A percentile compares a stretch with the other conserved stretches of the same genome.
phyloP scores from a whole-genome alignment of 2,329 filamentous ascomycete species.

The Pseudophaeomoniella oleicola region DNA sequence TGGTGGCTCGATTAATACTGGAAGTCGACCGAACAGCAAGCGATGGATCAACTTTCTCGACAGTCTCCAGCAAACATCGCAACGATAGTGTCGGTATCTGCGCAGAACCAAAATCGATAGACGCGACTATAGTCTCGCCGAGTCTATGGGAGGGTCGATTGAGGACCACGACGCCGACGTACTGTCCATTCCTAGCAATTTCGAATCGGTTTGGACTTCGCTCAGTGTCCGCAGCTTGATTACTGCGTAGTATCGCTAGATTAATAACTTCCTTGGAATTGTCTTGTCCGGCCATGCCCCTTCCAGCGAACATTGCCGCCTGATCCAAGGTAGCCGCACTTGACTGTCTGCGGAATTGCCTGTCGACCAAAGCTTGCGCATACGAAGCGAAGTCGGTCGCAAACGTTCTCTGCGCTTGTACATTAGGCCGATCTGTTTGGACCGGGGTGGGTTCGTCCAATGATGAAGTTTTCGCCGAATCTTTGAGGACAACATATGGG shows the following conservation, averaged over 20 bases:
- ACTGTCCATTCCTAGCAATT: slow-evolving; percentile 79
- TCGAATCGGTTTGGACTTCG: slow-evolving; percentile 88
- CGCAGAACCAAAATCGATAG: slow-evolving; percentile 66
- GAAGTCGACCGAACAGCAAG: slow-evolving; percentile 74
- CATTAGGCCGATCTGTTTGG: slow-evolving; percentile 40
- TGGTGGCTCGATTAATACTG: slow-evolving; percentile 74
- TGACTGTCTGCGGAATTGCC: slow-evolving; percentile 10
- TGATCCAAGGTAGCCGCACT: slow-evolving; percentile 10
- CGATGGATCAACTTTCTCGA: slow-evolving; percentile 65
- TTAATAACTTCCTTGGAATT: slow-evolving; percentile 78
- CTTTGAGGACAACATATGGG: slow-evolving; percentile 77
- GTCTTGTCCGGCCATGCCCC: slow-evolving; percentile 15
- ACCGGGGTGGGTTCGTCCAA: slow-evolving; percentile 59
- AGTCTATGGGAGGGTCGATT: slow-evolving; percentile 78
- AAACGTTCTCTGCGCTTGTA: slow-evolving; percentile 29
- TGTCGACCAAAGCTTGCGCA: slow-evolving; percentile 11
- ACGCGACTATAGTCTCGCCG: slow-evolving; percentile 72
- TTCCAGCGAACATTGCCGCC: slow-evolving; percentile 2
- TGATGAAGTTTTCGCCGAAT: slow-evolving; percentile 46
- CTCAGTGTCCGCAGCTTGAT: slow-evolving; percentile 47
- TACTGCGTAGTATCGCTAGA: slow-evolving; percentile 73
- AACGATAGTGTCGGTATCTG: slow-evolving; percentile 76
- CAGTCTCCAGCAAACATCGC: slow-evolving; percentile 70
- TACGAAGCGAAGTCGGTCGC: slow-evolving; percentile 18
- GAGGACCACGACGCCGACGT: slow-evolving; percentile 81